Percentiles rank a stretch among this genome's conserved stretches.
These are phyloP conservation scores for Tolypocladium inflatum DNA, from an alignment of 2,329 filamentous ascomycete genomes.

Conservation along the genomic window DNA sequence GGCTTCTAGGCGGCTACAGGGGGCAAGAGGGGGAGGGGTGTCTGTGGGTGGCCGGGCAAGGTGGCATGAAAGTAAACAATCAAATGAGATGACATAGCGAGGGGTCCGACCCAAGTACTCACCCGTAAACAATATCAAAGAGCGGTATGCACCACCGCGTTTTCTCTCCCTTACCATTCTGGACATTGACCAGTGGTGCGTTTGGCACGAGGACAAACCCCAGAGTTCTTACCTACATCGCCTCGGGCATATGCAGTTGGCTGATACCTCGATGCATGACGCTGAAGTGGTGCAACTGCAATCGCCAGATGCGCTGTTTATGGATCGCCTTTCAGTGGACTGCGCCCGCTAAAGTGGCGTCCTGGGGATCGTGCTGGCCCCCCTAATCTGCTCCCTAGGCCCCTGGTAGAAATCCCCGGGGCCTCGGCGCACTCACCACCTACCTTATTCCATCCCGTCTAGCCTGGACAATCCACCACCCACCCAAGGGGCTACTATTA, in stretches of 20 bases:
- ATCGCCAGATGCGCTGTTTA: neutral
- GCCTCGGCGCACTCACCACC: neutral
- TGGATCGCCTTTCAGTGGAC: neutral
- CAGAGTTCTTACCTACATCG: neutral
- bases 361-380: neutral
- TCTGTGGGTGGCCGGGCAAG: no score
- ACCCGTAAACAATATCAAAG: neutral
- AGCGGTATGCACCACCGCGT: neutral
- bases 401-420: neutral
- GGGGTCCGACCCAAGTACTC: neutral
- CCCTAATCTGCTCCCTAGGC: neutral
- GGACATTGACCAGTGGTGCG: neutral
- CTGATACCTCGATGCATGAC: neutral
- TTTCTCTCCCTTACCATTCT: neutral
- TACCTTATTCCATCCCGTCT: no score
- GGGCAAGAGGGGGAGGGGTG: neutral
- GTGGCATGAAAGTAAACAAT: constrained; percentile 2
- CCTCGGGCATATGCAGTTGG: neutral
- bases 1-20: neutral
- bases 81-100: neutral
- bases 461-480: neutral
- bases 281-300: neutral
- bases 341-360: neutral
- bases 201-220: neutral
- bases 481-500: neutral